Base-by-base conservation (phyloP, 441 rosid species). In the Euphorbia schlechtendalii region DNA sequence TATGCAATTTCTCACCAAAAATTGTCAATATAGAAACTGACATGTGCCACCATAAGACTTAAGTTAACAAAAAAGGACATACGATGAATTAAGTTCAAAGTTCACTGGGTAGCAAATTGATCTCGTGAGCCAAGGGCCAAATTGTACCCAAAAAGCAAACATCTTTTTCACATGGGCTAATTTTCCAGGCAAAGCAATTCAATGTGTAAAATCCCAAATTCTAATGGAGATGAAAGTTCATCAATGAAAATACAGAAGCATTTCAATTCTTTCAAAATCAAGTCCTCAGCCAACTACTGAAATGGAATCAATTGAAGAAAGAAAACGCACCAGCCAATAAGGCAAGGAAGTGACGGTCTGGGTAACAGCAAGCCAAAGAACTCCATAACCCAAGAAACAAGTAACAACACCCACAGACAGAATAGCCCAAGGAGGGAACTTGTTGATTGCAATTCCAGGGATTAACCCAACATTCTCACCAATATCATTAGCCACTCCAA, bases 401-500 rank as follows among this genome's bases (percentile, higher is more conserved):
- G 74, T 56, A 45, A 81, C 73, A 46, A 78, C 78, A 25, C 99
- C 99, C 22, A 85, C 77, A 65, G 79, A 73, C 28, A 91, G 82
- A 64, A 94, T 80, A 61, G 83, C 71, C 98, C 96, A 91, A 25
- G 96, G 94, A 52, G 92, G 96, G 68, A 91, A 84, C 85, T 81
- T 88, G 74, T 89, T 91, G 74, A 91, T 87, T 15, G 86, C 92
- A 70, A 86, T 71, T 1, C 98, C 98, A 24, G 98, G 92, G 24
- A 91, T 84, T 9, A 91, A 64, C 0, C 96, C 96, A 73, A 91
- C 66, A 69, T 76, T 94, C 76, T 91, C 99, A n/a, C 98, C 98
- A 36, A 91, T 62, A 78, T 95, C 99, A 76, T 78, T 84, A 53
- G 98, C 99, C 60, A 91, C 99, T 4, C 99, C 99, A 20, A 94